These are phyloP conservation scores for Geranium brycei DNA, from an alignment of 345 rosid species.

Conservation along the genomic window DNA sequence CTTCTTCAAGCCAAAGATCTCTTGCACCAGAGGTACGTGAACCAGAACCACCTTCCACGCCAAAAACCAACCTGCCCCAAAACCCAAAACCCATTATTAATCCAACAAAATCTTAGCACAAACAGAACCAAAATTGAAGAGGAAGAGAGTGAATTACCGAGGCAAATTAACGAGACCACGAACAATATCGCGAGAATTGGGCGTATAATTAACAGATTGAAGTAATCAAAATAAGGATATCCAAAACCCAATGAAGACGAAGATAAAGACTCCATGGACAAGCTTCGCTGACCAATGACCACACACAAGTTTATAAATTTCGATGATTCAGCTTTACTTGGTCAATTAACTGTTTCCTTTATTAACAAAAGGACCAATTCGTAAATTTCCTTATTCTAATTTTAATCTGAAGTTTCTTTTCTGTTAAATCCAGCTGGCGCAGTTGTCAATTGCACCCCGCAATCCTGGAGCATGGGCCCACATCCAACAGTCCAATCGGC, in stretches of 20 bases:
- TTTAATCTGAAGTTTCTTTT: no score
- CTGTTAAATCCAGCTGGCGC: no score
- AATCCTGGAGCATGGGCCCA: no score
- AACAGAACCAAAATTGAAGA: not conserved
- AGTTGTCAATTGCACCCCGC: no score
- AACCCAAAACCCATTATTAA: not conserved
- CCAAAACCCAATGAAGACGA: constrained; percentile 9
- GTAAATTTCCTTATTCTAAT: no score
- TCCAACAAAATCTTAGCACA: not conserved
- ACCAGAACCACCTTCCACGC: constrained; percentile 86
- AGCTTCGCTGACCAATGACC: no score
- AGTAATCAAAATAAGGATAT: constrained; percentile 16
- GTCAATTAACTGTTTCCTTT: no score
- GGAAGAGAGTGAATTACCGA: constrained; percentile 22
- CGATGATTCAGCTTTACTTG: no score
- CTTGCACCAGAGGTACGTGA: constrained; percentile 78
- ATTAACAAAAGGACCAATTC: no score
- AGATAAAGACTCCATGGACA: constrained; percentile 17
- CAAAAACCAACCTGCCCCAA: constrained; percentile 55
- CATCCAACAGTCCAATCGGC: no score
- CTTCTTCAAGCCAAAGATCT: constrained; percentile 62
- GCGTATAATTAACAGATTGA: constrained; percentile 31
- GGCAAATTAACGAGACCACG: constrained; percentile 37
- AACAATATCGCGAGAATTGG: constrained; percentile 49
- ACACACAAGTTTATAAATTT: no score